These are phyloP conservation scores for Durio zibethinus DNA, from an alignment of 345 rosid genomes.

Conservation along the genomic window DNA sequence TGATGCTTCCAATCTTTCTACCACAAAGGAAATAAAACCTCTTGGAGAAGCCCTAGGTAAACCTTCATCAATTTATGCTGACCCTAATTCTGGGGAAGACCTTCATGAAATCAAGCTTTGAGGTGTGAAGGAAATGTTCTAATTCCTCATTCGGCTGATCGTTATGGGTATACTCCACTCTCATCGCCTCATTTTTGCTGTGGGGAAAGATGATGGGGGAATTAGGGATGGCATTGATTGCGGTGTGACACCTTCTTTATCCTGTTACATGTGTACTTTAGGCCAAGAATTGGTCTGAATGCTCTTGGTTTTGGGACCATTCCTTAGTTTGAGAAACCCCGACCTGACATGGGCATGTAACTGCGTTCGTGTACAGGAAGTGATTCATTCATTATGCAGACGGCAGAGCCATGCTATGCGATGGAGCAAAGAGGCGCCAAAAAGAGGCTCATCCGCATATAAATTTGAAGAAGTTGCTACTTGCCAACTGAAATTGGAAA, in stretches of 20 bases:
- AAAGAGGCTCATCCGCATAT: neutral
- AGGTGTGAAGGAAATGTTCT: neutral
- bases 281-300: conserved; percentile 8
- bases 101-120: conserved; percentile 16
- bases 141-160: neutral
- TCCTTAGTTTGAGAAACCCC: neutral
- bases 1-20: conserved; percentile 21
- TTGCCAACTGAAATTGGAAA: neutral
- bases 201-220: neutral
- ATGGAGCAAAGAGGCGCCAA: neutral
- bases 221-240: neutral
- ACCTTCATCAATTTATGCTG: conserved; percentile 13
- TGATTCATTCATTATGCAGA: neutral
- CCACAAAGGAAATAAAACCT: conserved; percentile 26
- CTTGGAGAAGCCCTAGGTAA: conserved; percentile 33
- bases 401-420: neutral
- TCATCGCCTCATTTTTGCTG: neutral
- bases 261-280: neutral
- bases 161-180: neutral
- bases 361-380: neutral
- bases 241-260: neutral
- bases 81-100: neutral
- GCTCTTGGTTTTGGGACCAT: neutral
- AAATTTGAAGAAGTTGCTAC: neutral
- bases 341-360: neutral